Evolutionary conservation across 805 yeast genomes (phyloP).

Genomic region (Pichia pseudocactophila): DNA sequence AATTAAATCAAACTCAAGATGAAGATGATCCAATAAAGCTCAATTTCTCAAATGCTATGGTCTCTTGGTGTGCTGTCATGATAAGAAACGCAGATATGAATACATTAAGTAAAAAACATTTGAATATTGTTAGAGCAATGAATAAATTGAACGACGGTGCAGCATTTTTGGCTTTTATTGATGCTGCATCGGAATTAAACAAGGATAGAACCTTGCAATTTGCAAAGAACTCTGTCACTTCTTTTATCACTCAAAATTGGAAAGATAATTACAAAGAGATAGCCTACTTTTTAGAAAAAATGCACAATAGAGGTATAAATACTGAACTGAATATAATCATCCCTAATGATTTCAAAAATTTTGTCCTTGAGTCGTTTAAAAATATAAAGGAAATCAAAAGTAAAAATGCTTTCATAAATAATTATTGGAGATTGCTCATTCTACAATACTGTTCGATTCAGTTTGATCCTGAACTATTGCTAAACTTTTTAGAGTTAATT

Average conservation of each 20-base stretch:
- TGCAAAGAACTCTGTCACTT: slow-evolving; percentile 39
- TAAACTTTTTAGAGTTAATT: slow-evolving; percentile 15
- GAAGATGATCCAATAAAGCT: slow-evolving; percentile 6
- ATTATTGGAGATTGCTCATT: slow-evolving; percentile 45
- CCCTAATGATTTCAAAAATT: slow-evolving; percentile 26
- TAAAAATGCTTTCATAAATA: slow-evolving; percentile 23
- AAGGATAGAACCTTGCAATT: slow-evolving; percentile 38
- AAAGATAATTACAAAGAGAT: slow-evolving; percentile 27
- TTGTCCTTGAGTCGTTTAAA: slow-evolving; percentile 22
- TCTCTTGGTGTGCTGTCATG: slow-evolving; percentile 40
- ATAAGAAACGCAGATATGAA: slow-evolving; percentile 43
- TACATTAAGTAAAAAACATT: slow-evolving; percentile 39
- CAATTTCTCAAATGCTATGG: slow-evolving; percentile 23
- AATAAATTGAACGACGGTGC: slow-evolving; percentile 27
- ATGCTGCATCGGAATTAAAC: slow-evolving; percentile 34
- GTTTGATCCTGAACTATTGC: slow-evolving; percentile 18
- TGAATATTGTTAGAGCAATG: slow-evolving; percentile 33
- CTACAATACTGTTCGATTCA: slow-evolving; percentile 30
- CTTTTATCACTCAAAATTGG: slow-evolving; percentile 39
- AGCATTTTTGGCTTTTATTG: slow-evolving; percentile 39
- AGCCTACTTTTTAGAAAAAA: slow-evolving; percentile 34
- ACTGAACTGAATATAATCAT: slow-evolving; percentile 18
- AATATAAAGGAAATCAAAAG: slow-evolving; percentile 7
- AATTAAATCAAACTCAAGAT: slow-evolving; percentile 6
- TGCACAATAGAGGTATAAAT: slow-evolving; percentile 22